phyloP scores from a whole-genome alignment of 495 filamentous ascomycete species.

The Penicillium dipodomyicola region DNA sequence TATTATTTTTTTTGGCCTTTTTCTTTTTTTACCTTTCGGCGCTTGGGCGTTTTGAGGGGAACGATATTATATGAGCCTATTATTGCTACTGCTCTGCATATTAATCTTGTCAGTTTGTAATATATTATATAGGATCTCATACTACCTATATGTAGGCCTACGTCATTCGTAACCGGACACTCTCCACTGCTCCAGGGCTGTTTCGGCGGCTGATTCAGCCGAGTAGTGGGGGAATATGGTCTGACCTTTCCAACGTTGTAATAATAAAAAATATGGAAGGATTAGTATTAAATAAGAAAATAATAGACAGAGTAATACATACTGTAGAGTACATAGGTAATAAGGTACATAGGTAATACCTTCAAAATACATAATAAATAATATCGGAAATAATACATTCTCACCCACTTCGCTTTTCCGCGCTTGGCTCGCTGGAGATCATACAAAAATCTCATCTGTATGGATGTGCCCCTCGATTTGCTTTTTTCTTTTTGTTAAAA shows the following conservation, averaged over 20 bases:
- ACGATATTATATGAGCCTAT: neutral
- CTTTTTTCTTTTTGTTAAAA: slow-evolving; percentile 2
- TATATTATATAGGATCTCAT: too few relatives aligned
- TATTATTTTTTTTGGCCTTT: too few relatives aligned
- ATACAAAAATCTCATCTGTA: neutral
- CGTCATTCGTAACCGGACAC: neutral
- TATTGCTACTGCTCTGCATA: neutral
- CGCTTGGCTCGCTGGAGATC: slow-evolving; percentile 10
- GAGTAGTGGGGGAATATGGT: neutral
- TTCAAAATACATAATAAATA: neutral
- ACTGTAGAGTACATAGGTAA: too few relatives aligned
- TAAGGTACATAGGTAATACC: neutral
- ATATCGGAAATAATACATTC: neutral
- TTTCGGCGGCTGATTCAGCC: neutral
- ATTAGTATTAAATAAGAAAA: too few relatives aligned
- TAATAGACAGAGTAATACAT: too few relatives aligned
- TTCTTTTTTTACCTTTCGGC: neutral
- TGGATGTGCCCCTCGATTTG: slow-evolving; percentile 1
- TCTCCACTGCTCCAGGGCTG: neutral
- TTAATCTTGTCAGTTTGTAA: too few relatives aligned
- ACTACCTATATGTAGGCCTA: neutral
- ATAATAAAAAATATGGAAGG: too few relatives aligned
- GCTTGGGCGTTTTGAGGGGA: neutral
- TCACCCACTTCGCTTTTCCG: neutral
- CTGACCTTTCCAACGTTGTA: neutral